phyloP scores from a whole-genome alignment of 208 protist genomes.

The Crithidia mellificae region DNA sequence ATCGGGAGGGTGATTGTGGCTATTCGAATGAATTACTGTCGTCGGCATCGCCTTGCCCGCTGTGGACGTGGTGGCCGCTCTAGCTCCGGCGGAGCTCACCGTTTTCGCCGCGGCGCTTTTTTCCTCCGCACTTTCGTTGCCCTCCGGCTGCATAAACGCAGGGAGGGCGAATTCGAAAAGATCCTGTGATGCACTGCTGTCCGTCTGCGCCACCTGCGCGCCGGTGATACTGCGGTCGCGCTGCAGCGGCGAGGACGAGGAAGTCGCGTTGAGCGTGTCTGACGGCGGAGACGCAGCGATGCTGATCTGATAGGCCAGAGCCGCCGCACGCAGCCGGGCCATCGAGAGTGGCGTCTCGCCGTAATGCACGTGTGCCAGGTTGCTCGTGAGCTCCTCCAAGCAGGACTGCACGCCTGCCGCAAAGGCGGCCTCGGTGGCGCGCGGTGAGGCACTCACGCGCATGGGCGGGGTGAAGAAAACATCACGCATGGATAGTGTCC shows the following conservation, averaged over 20 bases:
- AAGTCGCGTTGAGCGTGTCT: neutral
- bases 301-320: conserved; percentile 24
- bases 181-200: neutral
- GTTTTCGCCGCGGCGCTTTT: neutral
- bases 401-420: conserved; percentile 22
- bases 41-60: no score
- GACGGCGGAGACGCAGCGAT: neutral
- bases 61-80: no score
- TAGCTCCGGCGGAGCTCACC: no score
- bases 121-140: no score
- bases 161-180: conserved; percentile 33
- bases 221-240: neutral
- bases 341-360: conserved; percentile 21
- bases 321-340: conserved; percentile 28
- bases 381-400: conserved; percentile 19
- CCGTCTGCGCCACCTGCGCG: neutral
- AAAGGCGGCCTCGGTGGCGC: conserved; percentile 34
- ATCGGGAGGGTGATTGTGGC: conserved; percentile 5
- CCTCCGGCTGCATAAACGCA: neutral
- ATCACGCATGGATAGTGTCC: conserved; percentile 24
- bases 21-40: conserved; percentile 10
- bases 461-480: conserved; percentile 34
- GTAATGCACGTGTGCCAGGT: conserved; percentile 10
- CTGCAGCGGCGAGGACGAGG: conserved; percentile 7
- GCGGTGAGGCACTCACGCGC: conserved; percentile 38